Evolutionary conservation across 768 basidiomycete species (phyloP).

Genomic region (Tulasnella sp.): DNA sequence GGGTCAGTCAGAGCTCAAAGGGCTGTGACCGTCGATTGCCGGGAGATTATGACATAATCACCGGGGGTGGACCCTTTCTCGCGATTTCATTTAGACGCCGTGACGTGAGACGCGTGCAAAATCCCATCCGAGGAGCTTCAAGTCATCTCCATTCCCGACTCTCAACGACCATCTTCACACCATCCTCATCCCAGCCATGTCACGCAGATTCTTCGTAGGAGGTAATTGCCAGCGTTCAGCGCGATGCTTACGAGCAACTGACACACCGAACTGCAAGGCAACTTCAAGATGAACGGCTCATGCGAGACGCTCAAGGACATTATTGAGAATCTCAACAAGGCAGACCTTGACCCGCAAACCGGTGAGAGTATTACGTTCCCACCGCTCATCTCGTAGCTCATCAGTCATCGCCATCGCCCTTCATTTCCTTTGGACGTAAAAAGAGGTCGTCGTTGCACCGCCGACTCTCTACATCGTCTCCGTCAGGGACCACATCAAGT

Average conservation of each 20-base stretch:
- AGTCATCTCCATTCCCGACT: conserved; percentile 6
- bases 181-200: conserved; percentile 38
- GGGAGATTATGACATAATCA: not conserved
- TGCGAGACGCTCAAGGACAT: conserved; percentile 57
- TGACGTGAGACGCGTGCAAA: not conserved
- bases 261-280: conserved; percentile 37
- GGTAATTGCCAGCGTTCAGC: conserved; percentile 29
- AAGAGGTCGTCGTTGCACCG: conserved; percentile 91
- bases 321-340: conserved; percentile 64
- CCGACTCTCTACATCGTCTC: conserved; percentile 82
- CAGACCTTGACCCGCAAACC: conserved; percentile 64
- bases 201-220: conserved; percentile 88
- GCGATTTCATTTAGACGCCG: not conserved
- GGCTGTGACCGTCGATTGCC: not conserved
- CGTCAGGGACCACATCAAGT: conserved; percentile 45
- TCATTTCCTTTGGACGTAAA: not conserved
- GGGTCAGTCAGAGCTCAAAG: not conserved
- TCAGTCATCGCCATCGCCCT: not conserved
- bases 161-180: not conserved
- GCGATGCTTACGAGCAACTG: not conserved
- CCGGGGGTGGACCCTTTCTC: conserved; percentile 1
- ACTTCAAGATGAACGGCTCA: conserved; percentile 94
- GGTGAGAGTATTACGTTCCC: conserved; percentile 41
- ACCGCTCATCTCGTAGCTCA: conserved; percentile 16
- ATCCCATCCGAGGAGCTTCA: not conserved